Percentiles rank a stretch among this genome's conserved stretches.
Conservation (phyloP, 2,329 filamentous ascomycete genomes). For the Shiraia bambusicola region DNA sequence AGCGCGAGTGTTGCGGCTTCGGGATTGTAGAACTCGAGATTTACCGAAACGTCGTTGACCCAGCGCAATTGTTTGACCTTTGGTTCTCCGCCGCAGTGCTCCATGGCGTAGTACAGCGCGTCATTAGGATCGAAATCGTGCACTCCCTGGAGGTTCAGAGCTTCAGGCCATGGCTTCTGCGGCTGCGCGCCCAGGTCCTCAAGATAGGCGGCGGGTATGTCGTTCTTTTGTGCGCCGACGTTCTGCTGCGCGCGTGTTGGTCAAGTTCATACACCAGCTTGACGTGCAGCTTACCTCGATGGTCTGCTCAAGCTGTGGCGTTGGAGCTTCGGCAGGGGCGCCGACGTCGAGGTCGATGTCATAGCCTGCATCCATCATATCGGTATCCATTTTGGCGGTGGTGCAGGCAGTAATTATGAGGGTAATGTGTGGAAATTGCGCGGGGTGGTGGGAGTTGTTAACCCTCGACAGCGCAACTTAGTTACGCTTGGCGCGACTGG, state of each 20-base stretch:
- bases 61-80: constrained; percentile 70
- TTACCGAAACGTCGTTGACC: constrained; percentile 92
- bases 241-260: constrained; percentile 10
- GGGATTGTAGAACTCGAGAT: constrained; percentile 70
- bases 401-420: constrained; percentile 5
- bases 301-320: constrained; percentile 27
- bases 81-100: constrained; percentile 63
- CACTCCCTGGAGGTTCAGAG: constrained; percentile 82
- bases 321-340: constrained; percentile 19
- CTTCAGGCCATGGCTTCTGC: constrained; percentile 52
- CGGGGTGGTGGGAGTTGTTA: constrained; percentile 13
- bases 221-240: constrained; percentile 10
- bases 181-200: constrained; percentile 29
- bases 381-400: constrained; percentile 28
- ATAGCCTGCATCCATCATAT: constrained; percentile 40
- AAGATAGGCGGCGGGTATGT: constrained; percentile 38
- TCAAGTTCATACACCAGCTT: constrained; percentile 6
- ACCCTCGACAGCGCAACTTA: no score
- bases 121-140: constrained; percentile 79
- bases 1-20: constrained; percentile 59
- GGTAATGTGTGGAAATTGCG: constrained; percentile 9
- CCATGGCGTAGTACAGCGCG: constrained; percentile 71
- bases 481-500: no score
- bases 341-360: constrained; percentile 42
- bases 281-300: constrained; percentile 12